Conservation (phyloP, 208 protist genomes). For the Pavlovales sp. region DNA sequence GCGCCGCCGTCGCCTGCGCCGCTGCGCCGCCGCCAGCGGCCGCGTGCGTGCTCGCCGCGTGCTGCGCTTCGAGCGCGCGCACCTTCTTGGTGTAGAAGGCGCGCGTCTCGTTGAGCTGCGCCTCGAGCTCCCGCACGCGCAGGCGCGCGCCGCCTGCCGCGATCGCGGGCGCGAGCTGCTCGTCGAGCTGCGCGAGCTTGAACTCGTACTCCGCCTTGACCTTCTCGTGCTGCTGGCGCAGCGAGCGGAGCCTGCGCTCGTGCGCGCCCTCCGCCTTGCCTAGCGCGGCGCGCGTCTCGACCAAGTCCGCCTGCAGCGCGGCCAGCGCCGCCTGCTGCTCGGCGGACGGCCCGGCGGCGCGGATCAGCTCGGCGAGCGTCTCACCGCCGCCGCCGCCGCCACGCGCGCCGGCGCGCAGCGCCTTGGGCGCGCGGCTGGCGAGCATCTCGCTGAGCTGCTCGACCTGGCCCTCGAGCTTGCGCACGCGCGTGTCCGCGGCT, state of each 20-base stretch:
- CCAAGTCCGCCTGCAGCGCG: not conserved
- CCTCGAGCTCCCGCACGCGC: too few species aligned
- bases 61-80: not conserved
- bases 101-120: too few species aligned
- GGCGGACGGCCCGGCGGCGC: too few species aligned
- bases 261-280: not conserved
- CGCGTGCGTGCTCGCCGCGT: too few species aligned
- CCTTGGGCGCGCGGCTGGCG: too few species aligned
- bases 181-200: not conserved
- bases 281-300: not conserved
- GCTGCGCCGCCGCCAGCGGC: too few species aligned
- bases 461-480: not conserved
- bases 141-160: too few species aligned
- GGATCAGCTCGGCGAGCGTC: not conserved
- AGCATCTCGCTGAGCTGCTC: not conserved
- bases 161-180: not conserved
- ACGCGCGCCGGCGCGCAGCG: too few species aligned
- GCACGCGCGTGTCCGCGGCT: not conserved
- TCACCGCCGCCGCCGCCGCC: not conserved
- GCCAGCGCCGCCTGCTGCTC: not conserved
- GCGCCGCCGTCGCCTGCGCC: too few species aligned
- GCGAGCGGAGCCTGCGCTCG: not conserved
- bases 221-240: slow-evolving; percentile 8
- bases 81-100: not conserved
- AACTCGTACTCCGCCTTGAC: not conserved